A percentile compares a stretch with the other conserved stretches of the same genome.
These are phyloP conservation scores for Batrachochytrium dendrobatidis DNA, from an alignment of 371 early-diverging fungal genomes.

Conservation along the genomic window DNA sequence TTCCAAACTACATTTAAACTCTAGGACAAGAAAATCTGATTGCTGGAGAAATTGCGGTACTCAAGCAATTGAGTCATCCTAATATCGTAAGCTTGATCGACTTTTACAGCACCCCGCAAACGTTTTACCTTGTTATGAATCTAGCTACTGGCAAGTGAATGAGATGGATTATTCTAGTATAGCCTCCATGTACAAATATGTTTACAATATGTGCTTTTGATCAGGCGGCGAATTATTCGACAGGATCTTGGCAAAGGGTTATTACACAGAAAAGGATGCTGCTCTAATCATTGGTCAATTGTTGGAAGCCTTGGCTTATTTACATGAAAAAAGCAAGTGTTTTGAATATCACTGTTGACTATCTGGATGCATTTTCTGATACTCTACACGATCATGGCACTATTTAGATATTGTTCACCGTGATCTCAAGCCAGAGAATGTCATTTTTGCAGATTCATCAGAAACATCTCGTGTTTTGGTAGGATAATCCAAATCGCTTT, in stretches of 20 bases:
- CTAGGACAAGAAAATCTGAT: constrained; percentile 54
- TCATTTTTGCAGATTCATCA: constrained; percentile 55
- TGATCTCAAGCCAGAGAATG: constrained; percentile 32
- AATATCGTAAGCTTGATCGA: constrained; percentile 78
- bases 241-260: constrained; percentile 71
- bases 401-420: constrained; percentile 45
- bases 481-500: neutral
- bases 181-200: neutral
- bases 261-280: constrained; percentile 84
- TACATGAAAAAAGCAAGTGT: constrained; percentile 13
- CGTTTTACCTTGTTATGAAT: constrained; percentile 86
- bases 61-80: constrained; percentile 68
- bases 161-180: neutral
- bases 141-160: constrained; percentile 41
- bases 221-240: constrained; percentile 87
- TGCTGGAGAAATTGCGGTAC: constrained; percentile 56
- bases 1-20: constrained; percentile 2
- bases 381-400: neutral
- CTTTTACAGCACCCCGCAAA: constrained; percentile 70
- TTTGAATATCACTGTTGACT: constrained; percentile 3
- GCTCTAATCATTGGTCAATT: constrained; percentile 48
- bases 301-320: constrained; percentile 57
- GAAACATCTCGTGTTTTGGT: constrained; percentile 41
- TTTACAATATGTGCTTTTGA: no score
- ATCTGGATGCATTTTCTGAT: neutral